Evolutionary conservation across 1,284 basidiomycete genomes (phyloP).

Genomic region (Vanrija sp.): DNA sequence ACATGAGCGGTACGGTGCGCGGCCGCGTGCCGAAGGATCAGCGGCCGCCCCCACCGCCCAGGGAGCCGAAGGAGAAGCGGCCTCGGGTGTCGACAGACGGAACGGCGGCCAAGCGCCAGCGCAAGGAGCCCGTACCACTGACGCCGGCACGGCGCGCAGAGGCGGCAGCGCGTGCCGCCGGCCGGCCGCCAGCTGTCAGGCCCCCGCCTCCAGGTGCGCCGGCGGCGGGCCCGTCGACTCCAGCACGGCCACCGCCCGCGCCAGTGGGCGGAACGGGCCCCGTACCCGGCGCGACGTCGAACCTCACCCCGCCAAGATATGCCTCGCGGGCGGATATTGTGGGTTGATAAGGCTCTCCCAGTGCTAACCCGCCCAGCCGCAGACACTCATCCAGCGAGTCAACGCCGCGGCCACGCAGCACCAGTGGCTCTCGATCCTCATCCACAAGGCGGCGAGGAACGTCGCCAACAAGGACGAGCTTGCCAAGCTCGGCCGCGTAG

Average conservation of each 20-base stretch:
- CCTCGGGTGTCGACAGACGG: background rate
- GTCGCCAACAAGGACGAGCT: slow-evolving; percentile 42
- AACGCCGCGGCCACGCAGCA: slow-evolving; percentile 40
- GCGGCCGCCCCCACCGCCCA: slow-evolving; percentile 7
- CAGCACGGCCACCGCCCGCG: background rate
- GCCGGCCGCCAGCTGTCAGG: background rate
- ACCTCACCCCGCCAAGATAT: slow-evolving; percentile 1
- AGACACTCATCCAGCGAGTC: slow-evolving; percentile 38
- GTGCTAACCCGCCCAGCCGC: slow-evolving; percentile 12
- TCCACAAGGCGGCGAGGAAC: slow-evolving; percentile 45
- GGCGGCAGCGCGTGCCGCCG: too few species aligned
- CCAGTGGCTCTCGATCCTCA: slow-evolving; percentile 41
- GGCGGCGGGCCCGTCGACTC: background rate
- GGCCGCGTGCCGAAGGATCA: slow-evolving; percentile 7
- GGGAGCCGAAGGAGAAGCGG: slow-evolving; percentile 8
- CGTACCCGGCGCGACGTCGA: background rate
- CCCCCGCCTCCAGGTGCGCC: background rate
- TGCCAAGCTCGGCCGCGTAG: slow-evolving; percentile 38
- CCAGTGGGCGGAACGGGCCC: background rate
- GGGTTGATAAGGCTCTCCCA: background rate
- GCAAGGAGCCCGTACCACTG: background rate
- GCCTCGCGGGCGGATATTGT: slow-evolving; percentile 19
- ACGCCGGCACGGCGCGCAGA: background rate
- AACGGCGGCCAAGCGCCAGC: slow-evolving; percentile 4
- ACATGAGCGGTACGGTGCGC: slow-evolving; percentile 13